Evolutionary conservation across 495 filamentous ascomycete species (phyloP).

Genomic region (Melanomma pulvis-pyrius): DNA sequence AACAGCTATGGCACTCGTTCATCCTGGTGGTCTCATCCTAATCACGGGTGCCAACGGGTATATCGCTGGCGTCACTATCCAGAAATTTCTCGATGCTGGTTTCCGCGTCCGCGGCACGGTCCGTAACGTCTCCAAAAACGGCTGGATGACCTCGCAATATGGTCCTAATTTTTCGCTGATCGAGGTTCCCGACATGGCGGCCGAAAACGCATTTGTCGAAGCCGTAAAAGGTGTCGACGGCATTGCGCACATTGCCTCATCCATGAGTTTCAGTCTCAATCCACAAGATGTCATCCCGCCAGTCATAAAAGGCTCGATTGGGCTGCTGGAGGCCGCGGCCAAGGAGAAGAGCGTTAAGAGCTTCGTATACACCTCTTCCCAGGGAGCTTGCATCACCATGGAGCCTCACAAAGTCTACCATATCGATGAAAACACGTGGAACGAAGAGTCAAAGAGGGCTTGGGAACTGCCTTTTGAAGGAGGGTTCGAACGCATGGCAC

Average conservation of each 20-base stretch:
- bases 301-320: neutral
- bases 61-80: slow-evolving; percentile 41
- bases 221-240: slow-evolving; percentile 30
- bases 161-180: slow-evolving; percentile 21
- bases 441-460: slow-evolving; percentile 6
- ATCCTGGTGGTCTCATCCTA: slow-evolving; percentile 28
- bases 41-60: slow-evolving; percentile 47
- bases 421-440: slow-evolving; percentile 1
- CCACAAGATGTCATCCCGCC: slow-evolving; percentile 15
- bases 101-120: slow-evolving; percentile 37
- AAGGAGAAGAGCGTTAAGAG: slow-evolving; percentile 27
- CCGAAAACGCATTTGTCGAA: slow-evolving; percentile 16
- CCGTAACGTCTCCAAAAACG: slow-evolving; percentile 32
- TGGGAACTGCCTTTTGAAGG: neutral
- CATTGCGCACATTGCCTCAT: slow-evolving; percentile 20
- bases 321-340: slow-evolving; percentile 18
- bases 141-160: slow-evolving; percentile 23
- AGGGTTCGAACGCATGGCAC: slow-evolving; percentile 52
- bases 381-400: slow-evolving; percentile 8
- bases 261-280: neutral
- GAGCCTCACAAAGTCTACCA: neutral
- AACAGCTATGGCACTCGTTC: slow-evolving; percentile 6
- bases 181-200: slow-evolving; percentile 16
- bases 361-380: slow-evolving; percentile 28
- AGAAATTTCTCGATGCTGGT: slow-evolving; percentile 40